A percentile compares a stretch with the other conserved stretches of the same genome.
phyloP scores from a whole-genome alignment of 1,284 basidiomycete genomes.

The Cryptococcus sp. region DNA sequence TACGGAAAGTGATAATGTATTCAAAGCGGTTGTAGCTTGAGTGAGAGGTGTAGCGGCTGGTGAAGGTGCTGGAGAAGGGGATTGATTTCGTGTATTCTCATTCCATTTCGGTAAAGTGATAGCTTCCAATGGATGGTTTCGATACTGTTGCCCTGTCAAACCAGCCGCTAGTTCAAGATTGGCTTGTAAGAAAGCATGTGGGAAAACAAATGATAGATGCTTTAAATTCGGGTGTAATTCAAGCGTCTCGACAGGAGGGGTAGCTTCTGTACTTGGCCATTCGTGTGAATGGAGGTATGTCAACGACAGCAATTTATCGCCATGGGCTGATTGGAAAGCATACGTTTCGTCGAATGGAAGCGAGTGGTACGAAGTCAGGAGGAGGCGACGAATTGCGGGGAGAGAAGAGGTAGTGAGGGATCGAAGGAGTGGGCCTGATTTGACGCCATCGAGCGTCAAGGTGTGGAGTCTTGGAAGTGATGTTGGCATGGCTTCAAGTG shows the following conservation, averaged over 20 bases:
- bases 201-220: constrained; percentile 30
- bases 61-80: constrained; percentile 7
- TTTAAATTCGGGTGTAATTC: constrained; percentile 41
- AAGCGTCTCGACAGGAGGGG: constrained; percentile 55
- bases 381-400: constrained; percentile 62
- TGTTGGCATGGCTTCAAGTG: not conserved
- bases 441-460: constrained; percentile 63
- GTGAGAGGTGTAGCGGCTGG: constrained; percentile 6
- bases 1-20: not conserved
- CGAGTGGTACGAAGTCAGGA: constrained; percentile 61
- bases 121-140: constrained; percentile 55
- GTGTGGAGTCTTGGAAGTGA: constrained; percentile 52
- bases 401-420: constrained; percentile 60
- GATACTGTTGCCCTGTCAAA: constrained; percentile 1
- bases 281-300: constrained; percentile 64
- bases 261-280: constrained; percentile 62
- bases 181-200: constrained; percentile 13
- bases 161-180: not conserved
- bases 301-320: constrained; percentile 58
- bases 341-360: constrained; percentile 50
- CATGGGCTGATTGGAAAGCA: constrained; percentile 62
- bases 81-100: constrained; percentile 1
- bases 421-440: constrained; percentile 60
- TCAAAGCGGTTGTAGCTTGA: not conserved
- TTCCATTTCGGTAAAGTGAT: constrained; percentile 60